Percentiles rank a stretch among this genome's conserved stretches.
phyloP scores from a whole-genome alignment of 1,139 yeast species.

The Saccharomyces hybrid region DNA sequence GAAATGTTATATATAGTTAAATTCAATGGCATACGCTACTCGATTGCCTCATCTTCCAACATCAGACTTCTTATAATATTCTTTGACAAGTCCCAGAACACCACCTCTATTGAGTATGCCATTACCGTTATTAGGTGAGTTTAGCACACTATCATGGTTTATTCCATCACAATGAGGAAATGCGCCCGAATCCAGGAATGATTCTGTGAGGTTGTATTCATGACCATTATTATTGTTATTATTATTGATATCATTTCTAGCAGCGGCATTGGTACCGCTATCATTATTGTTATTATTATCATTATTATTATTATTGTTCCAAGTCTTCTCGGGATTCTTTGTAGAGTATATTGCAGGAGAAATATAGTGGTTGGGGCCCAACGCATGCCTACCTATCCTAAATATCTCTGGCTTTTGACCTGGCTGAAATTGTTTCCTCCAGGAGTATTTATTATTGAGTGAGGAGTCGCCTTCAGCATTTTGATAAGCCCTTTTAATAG shows the following conservation, averaged over 20 bases:
- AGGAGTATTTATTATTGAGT: slow-evolving; percentile 23
- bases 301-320: background rate
- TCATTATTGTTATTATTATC: background rate
- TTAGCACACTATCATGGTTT: background rate
- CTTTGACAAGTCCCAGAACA: slow-evolving; percentile 76
- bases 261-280: background rate
- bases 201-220: background rate
- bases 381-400: slow-evolving; percentile 13
- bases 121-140: background rate
- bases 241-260: background rate
- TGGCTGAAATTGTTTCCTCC: slow-evolving; percentile 31
- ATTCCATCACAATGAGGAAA: background rate
- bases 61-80: slow-evolving; percentile 62
- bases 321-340: background rate
- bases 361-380: slow-evolving; percentile 2
- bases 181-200: background rate
- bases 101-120: slow-evolving; percentile 33
- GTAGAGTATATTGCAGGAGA: background rate
- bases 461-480: slow-evolving; percentile 5
- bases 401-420: slow-evolving; percentile 27
- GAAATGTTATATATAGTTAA: background rate
- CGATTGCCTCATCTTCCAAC: slow-evolving; percentile 19
- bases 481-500: slow-evolving; percentile 10
- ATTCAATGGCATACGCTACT: background rate
- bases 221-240: background rate